These are phyloP conservation scores for Suhomyces faveliae DNA, from an alignment of 805 yeast species.

Conservation along the genomic window DNA sequence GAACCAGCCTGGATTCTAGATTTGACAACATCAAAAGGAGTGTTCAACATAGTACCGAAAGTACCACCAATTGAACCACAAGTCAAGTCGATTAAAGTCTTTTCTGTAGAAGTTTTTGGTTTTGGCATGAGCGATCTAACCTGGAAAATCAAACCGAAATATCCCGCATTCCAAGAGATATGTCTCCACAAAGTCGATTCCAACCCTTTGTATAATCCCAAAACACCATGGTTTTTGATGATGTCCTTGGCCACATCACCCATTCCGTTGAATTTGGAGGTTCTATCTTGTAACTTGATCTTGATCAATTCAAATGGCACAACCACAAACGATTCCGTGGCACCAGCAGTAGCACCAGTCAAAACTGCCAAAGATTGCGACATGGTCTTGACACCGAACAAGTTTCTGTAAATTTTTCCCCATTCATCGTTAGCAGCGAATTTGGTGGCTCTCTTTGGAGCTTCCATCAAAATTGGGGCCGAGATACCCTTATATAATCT, in stretches of 20 bases:
- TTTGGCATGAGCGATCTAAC: constrained; percentile 75
- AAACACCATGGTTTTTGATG: constrained; percentile 69
- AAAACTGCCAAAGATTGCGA: constrained; percentile 82
- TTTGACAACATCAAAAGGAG: constrained; percentile 97
- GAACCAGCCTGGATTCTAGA: constrained; percentile 92
- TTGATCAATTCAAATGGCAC: constrained; percentile 97
- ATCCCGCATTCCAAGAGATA: constrained; percentile 95
- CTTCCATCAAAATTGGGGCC: constrained; percentile 98
- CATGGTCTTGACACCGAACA: constrained; percentile 67
- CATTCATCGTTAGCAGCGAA: constrained; percentile 98
- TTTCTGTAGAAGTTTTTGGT: constrained; percentile 66
- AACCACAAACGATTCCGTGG: constrained; percentile 92
- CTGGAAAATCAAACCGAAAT: constrained; percentile 92
- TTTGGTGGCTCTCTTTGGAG: constrained; percentile 98
- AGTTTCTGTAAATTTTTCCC: constrained; percentile 75
- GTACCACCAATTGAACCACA: constrained; percentile 98
- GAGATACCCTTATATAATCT: constrained; percentile 89
- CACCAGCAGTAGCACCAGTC: constrained; percentile 99
- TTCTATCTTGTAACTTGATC: constrained; percentile 88
- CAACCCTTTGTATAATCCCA: constrained; percentile 88
- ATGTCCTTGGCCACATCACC: constrained; percentile 76
- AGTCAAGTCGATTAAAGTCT: constrained; percentile 81
- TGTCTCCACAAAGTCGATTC: constrained; percentile 99
- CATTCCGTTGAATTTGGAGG: constrained; percentile 80
- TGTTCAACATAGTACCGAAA: constrained; percentile 89